Conservation (phyloP, 2,329 filamentous ascomycete genomes). For the Falciphora oryzae region DNA sequence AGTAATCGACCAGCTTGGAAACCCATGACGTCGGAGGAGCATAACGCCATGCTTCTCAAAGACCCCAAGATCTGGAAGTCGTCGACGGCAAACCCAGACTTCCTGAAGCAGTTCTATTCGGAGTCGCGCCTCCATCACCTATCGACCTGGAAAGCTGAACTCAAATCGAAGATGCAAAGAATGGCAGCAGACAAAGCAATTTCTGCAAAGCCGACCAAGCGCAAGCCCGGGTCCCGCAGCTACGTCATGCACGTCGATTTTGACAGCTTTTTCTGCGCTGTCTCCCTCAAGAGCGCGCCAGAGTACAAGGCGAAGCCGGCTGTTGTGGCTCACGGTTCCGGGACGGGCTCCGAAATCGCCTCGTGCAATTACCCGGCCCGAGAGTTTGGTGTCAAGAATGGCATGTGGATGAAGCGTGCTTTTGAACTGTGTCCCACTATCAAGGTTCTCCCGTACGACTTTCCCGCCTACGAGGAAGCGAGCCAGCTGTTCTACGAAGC, state of each 20-base stretch:
- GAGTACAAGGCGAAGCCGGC: conserved; percentile 73
- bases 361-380: conserved; percentile 95
- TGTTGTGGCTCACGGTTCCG: conserved; percentile 82
- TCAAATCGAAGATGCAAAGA: conserved; percentile 83
- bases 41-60: conserved; percentile 78
- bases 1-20: conserved; percentile 11
- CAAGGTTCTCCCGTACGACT: conserved; percentile 92
- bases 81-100: conserved; percentile 87
- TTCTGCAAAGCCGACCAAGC: conserved; percentile 38
- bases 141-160: conserved; percentile 91
- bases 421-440: conserved; percentile 77
- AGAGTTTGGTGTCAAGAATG: conserved; percentile 83
- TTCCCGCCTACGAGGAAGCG: conserved; percentile 87
- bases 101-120: conserved; percentile 89
- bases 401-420: conserved; percentile 98
- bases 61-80: conserved; percentile 84
- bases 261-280: conserved; percentile 95
- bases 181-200: conserved; percentile 64
- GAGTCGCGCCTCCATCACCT: conserved; percentile 93
- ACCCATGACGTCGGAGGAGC: conserved; percentile 76
- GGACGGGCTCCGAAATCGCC: conserved; percentile 87
- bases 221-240: conserved; percentile 57
- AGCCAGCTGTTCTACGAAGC: conserved; percentile 83
- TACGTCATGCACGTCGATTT: conserved; percentile 97
- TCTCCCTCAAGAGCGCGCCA: conserved; percentile 73